Evolutionary conservation across 805 yeast genomes (phyloP).

Genomic region (Yamadazyma nakazawae): DNA sequence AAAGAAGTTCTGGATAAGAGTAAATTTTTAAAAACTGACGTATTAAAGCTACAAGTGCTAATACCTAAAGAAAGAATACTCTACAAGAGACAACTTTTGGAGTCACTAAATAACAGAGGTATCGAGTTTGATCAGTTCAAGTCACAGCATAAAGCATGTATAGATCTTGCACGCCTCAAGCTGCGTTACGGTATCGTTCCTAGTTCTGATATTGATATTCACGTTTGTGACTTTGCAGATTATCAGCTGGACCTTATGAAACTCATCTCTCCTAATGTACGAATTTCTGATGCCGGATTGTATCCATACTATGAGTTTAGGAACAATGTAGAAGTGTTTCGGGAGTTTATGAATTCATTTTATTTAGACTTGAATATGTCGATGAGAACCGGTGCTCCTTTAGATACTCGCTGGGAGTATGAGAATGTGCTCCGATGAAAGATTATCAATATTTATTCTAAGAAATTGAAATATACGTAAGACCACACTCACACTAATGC

Average conservation of each 20-base stretch:
- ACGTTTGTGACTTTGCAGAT: conserved; percentile 14
- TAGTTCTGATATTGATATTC: conserved; percentile 6
- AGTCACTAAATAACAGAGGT: conserved; percentile 1
- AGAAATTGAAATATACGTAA: too few relatives aligned
- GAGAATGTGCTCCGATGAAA: not conserved
- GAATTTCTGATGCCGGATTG: not conserved
- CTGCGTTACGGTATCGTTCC: conserved; percentile 6
- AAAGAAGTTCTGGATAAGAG: not conserved
- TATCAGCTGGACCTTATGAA: conserved; percentile 12
- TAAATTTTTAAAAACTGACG: not conserved
- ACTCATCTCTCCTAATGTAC: not conserved
- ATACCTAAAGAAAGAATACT: not conserved
- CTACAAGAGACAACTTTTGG: conserved; percentile 11
- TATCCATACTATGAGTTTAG: conserved; percentile 3
- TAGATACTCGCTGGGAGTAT: conserved; percentile 3
- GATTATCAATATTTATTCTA: too few relatives aligned
- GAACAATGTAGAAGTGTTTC: not conserved
- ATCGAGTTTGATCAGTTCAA: conserved; percentile 8
- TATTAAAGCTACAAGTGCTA: not conserved
- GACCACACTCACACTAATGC: not conserved
- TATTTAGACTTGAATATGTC: not conserved
- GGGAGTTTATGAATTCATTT: not conserved
- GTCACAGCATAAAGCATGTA: not conserved
- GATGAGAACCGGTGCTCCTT: not conserved
- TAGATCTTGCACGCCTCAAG: not conserved